Evolutionary conservation across 2,329 filamentous ascomycete species (phyloP), one percentile per base, ranked within the genome.

Genomic region (Ascochyta pisi): DNA sequence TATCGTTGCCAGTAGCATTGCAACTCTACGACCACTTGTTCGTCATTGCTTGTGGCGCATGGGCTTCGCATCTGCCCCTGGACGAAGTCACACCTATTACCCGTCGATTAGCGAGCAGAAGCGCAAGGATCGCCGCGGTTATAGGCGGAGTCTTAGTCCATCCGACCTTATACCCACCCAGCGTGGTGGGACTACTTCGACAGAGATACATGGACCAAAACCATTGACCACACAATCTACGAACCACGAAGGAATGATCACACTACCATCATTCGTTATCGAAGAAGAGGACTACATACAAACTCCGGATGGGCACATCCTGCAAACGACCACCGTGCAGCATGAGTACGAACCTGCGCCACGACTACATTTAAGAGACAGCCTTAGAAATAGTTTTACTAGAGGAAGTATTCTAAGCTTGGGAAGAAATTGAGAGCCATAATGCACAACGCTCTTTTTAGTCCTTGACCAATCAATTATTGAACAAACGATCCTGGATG

Each of bases 21-120:
- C 80, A 6, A 82, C 79, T 1, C 73, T 83, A 3, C 78, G 80
- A 2, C 82, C 82, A 1, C 73, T 84, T 0, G 73, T 83, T 40
- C 78, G 73, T 26, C 55, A 52, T 33, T 52, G 65, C 15, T 37
- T 72, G 9, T 64, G 57, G 61, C 61, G 57, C 6, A 46, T 70
- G 9, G 65, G 67, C 3, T 53, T 69, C 3, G 55, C 55, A 27
- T 54, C 64, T 19, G 52, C 60, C 13, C 65, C 70, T 6, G 61
- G 62, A 10, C 15, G 49, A 16, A 58, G 48, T 33, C 48, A 50
- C 13, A 62, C 41, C 4, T 62, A 61, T 16, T 55, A 56, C 40
- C 51, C 27, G 13, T 59, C 56, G 2, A 26, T 41, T 23, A 61
- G 49, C 31, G 53, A 48, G 6, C 55, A 39, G 8, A 62, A 53